Evolutionary conservation across 345 rosid species (phyloP).

Genomic region (Balakata baccata): DNA sequence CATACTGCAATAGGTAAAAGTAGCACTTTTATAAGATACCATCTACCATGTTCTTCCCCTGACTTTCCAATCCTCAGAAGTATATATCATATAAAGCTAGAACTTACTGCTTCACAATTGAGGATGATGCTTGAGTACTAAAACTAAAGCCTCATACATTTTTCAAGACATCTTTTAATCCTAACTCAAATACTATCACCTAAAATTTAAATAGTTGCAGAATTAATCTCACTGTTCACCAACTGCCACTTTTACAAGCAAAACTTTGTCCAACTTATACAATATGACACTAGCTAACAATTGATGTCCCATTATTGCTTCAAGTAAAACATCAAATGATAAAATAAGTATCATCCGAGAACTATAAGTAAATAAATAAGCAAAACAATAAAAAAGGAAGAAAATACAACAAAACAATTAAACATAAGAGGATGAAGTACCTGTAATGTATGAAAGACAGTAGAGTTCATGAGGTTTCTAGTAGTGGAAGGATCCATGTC

Average conservation of each 20-base stretch:
- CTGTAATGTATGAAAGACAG: slow-evolving; percentile 62
- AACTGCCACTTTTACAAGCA: not conserved
- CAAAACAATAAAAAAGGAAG: slow-evolving; percentile 13
- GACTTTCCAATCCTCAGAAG: not conserved
- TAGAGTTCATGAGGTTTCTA: slow-evolving; percentile 51
- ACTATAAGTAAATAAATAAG: not conserved
- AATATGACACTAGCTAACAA: not conserved
- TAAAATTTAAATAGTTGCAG: not conserved
- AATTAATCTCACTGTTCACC: not conserved
- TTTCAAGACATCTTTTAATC: not conserved
- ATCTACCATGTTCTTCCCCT: not conserved
- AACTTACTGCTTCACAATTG: not conserved
- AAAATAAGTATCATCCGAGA: not conserved
- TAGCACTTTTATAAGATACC: not conserved
- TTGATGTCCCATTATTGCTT: not conserved
- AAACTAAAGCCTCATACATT: not conserved
- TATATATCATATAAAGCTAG: not conserved
- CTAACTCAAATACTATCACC: not conserved
- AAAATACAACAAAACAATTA: not conserved
- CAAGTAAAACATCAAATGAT: not conserved
- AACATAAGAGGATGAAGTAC: slow-evolving; percentile 29
- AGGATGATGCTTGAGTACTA: not conserved
- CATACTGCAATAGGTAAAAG: not conserved
- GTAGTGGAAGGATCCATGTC: slow-evolving; percentile 57
- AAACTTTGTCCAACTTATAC: not conserved